These are phyloP conservation scores for Trichophyton rubrum DNA, from an alignment of 2,329 filamentous ascomycete species.

Conservation along the genomic window DNA sequence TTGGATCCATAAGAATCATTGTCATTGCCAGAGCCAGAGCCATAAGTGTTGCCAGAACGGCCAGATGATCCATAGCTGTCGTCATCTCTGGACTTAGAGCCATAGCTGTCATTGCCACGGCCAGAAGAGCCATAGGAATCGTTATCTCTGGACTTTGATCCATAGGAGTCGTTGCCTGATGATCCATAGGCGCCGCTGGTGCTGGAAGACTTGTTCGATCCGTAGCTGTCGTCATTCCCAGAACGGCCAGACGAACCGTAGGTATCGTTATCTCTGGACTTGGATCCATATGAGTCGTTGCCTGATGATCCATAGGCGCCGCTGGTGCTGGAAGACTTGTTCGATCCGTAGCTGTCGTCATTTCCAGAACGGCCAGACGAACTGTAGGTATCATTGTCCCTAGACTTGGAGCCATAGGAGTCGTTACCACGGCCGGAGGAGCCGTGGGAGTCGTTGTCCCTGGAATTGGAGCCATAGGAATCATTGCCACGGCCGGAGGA, in stretches of 20 bases:
- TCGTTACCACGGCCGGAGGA: not conserved
- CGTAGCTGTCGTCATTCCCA: not conserved
- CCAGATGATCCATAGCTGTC: not conserved
- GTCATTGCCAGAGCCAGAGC: not conserved
- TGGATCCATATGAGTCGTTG: not conserved
- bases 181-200: conserved; percentile 4
- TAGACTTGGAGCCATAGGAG: conserved; percentile 1
- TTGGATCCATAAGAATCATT: not conserved
- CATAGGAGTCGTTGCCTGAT: conserved; percentile 4
- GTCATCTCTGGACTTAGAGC: not conserved
- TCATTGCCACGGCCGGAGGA: not conserved
- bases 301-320: not conserved
- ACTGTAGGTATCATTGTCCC: conserved; percentile 2
- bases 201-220: not conserved
- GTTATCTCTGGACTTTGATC: not conserved
- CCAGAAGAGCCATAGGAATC: conserved; percentile 6
- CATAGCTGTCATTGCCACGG: not conserved
- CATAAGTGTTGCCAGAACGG: conserved; percentile 4
- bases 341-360: conserved; percentile 2
- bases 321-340: not conserved
- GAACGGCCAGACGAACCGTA: not conserved
- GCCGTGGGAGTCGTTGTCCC: not conserved
- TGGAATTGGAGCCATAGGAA: not conserved
- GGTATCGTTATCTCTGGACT: not conserved
- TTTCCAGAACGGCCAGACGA: not conserved